These are phyloP conservation scores for Pseudomassariella vexata DNA, from an alignment of 2,329 filamentous ascomycete genomes.

Conservation along the genomic window DNA sequence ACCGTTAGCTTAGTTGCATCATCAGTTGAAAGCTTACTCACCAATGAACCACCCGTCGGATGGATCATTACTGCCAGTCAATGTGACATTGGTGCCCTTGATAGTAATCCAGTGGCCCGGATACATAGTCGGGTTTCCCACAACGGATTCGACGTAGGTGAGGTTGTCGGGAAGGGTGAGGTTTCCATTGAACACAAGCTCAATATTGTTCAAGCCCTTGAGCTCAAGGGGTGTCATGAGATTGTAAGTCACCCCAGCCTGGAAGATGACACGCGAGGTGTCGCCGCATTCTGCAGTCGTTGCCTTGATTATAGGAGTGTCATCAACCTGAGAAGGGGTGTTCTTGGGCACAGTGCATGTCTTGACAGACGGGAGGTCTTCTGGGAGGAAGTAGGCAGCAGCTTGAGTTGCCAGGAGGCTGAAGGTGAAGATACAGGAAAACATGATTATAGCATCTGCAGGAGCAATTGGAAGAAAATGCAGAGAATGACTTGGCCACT, in stretches of 20 bases:
- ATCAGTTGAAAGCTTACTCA: neutral
- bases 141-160: conserved; percentile 12
- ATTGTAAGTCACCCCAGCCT: conserved; percentile 11
- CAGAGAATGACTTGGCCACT: too few species aligned
- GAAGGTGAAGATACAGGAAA: neutral
- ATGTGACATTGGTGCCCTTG: conserved; percentile 11
- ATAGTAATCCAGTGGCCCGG: conserved; percentile 16
- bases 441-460: too few species aligned
- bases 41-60: conserved; percentile 13
- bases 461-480: too few species aligned
- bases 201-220: conserved; percentile 10
- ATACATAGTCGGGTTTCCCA: conserved; percentile 12
- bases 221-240: conserved; percentile 14
- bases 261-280: conserved; percentile 11
- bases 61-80: conserved; percentile 3
- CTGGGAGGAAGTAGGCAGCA: conserved; percentile 13
- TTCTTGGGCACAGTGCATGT: conserved; percentile 13
- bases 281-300: conserved; percentile 10
- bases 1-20: neutral
- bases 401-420: neutral
- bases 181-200: conserved; percentile 14
- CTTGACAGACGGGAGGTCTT: conserved; percentile 7
- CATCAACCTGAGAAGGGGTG: conserved; percentile 8
- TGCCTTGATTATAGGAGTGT: conserved; percentile 10
- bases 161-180: conserved; percentile 12